Evolutionary conservation across 176 grass and related monocot species (phyloP), one percentile per base, ranked within the genome.

Genomic region (Elaeis guineensis): DNA sequence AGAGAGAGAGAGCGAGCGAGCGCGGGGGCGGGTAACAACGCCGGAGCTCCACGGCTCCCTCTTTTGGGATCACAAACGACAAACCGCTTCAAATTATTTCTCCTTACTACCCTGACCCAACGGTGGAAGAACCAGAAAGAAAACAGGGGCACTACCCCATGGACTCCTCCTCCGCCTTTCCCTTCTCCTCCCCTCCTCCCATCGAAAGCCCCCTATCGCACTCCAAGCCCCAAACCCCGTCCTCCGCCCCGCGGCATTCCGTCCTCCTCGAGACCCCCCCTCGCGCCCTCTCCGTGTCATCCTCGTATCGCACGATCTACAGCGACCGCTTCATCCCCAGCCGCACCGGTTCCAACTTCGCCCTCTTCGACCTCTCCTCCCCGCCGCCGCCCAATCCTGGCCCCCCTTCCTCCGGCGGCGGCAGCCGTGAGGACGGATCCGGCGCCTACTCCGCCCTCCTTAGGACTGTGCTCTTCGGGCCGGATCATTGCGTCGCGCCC

Each of bases 181-280:
- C 65, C 14, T 52, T 64, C 14, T 59, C 57, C 4, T 29, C 63
- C 5, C 51, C 64, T 52, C 25, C 66, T 56, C 69, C 75, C 25
- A 39, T 67, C 57, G 62, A 75, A 52, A 70, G 61, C 75, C 75
- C 17, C 19, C 29, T 25, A 49, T 58, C 59, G 35, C 14, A 49
- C 69, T 2, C 70, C 67, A 25, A 75, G 71, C 21, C 16, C 69
- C 69, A 63, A 17, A 23, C 48, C 5, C 30, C 59, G 6, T 56
- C 88, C 17, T 74, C 94, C 17, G 58, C 65, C 20, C 85, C 87
- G 12, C 60, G 81, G 48, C 85, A 79, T 0, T 71, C 83, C 29
- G 93, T 89, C 77, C 91, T 82, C 73, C 76, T 79, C 67, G 91
- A 98, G 83, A 86, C 69, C 79, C 82, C 17, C 74, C 91, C 66